These are phyloP conservation scores for Bacidia gigantensis DNA, from an alignment of 495 filamentous ascomycete genomes.

Conservation along the genomic window DNA sequence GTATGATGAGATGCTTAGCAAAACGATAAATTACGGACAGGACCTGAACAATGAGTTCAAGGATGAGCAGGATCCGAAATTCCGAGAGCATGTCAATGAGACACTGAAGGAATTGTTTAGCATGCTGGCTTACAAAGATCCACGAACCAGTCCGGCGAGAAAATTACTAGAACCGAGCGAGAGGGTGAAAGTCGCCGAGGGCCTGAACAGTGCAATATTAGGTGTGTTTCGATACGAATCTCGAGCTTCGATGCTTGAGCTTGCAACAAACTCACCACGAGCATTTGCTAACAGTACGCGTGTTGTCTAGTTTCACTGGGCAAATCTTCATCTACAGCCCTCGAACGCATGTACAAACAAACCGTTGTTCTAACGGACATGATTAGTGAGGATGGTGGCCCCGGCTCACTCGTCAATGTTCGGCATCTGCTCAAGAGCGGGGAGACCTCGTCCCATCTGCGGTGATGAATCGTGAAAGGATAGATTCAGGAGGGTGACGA, in stretches of 20 bases:
- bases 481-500: not conserved
- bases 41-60: constrained; percentile 63
- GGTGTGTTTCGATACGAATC: too few species aligned
- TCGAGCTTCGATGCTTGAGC: too few species aligned
- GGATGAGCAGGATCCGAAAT: constrained; percentile 39
- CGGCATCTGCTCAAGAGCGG: constrained; percentile 26
- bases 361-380: constrained; percentile 74
- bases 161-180: constrained; percentile 65
- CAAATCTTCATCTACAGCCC: constrained; percentile 72
- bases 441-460: too few species aligned
- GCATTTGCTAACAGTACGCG: not conserved
- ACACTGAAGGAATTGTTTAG: constrained; percentile 77
- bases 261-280: constrained; percentile 5
- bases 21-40: constrained; percentile 70
- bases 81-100: constrained; percentile 45
- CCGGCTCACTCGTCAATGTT: constrained; percentile 79
- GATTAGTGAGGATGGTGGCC: constrained; percentile 67
- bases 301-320: constrained; percentile 80
- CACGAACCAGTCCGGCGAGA: constrained; percentile 57
- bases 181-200: constrained; percentile 73
- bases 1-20: constrained; percentile 44
- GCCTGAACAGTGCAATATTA: constrained; percentile 86
- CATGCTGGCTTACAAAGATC: constrained; percentile 75
- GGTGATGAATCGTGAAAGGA: not conserved
- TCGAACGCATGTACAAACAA: constrained; percentile 80